These are phyloP conservation scores for Leishmania guyanensis DNA, from an alignment of 208 protist genomes.

Conservation along the genomic window DNA sequence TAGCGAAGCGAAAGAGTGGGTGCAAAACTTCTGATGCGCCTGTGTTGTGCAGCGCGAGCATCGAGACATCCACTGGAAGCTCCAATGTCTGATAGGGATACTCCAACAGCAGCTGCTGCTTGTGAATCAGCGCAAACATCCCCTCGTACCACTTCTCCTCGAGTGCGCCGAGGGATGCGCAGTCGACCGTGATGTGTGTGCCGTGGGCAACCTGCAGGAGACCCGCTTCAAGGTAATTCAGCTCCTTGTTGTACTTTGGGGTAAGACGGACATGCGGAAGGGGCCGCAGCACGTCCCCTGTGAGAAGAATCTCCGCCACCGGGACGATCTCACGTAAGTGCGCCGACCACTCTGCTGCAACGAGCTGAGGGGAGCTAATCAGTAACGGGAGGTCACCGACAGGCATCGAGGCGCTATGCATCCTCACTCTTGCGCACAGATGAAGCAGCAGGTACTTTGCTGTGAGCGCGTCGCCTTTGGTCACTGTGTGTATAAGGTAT, in stretches of 20 bases:
- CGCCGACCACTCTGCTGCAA: constrained; percentile 42
- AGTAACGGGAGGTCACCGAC: constrained; percentile 83
- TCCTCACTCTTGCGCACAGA: constrained; percentile 52
- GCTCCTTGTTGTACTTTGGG: constrained; percentile 48
- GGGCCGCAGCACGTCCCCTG: constrained; percentile 18
- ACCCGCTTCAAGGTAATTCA: constrained; percentile 69
- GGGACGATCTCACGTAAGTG: constrained; percentile 48
- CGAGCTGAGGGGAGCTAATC: constrained; percentile 33
- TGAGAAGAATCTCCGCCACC: constrained; percentile 57
- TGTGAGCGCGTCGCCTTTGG: constrained; percentile 55
- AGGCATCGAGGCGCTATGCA: constrained; percentile 53
- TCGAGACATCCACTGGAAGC: constrained; percentile 63
- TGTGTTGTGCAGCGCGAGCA: constrained; percentile 47
- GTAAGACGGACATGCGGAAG: constrained; percentile 18
- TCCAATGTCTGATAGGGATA: constrained; percentile 76
- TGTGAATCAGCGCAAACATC: constrained; percentile 64
- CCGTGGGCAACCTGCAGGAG: constrained; percentile 81
- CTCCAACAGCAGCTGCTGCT: constrained; percentile 62
- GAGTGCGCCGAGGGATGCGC: constrained; percentile 23
- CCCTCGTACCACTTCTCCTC: constrained; percentile 42
- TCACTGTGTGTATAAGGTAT: constrained; percentile 42
- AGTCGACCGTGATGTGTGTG: constrained; percentile 83
- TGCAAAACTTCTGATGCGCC: constrained; percentile 13
- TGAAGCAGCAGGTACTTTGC: constrained; percentile 81
- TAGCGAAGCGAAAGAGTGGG: constrained; percentile 46